Evolutionary conservation across 495 filamentous ascomycete genomes (phyloP).

Genomic region (Annulohypoxylon nitens): DNA sequence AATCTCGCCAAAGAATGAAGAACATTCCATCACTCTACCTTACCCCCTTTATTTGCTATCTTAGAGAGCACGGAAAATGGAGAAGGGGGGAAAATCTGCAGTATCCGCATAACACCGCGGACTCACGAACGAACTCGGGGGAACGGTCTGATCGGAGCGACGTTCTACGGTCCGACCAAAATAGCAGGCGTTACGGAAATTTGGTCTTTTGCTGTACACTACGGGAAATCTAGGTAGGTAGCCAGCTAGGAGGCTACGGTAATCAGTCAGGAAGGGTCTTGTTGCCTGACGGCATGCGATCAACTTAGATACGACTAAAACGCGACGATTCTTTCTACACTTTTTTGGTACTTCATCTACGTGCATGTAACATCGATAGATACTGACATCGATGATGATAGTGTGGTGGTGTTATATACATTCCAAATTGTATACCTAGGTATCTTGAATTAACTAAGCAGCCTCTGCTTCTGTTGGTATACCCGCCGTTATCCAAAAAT

Average conservation of each 20-base stretch:
- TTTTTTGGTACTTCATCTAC: background rate
- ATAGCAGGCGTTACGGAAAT: conserved; percentile 2
- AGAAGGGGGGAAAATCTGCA: background rate
- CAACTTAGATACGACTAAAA: background rate
- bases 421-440: background rate
- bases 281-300: background rate
- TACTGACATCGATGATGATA: background rate
- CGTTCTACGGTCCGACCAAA: background rate
- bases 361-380: background rate
- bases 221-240: background rate
- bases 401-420: background rate
- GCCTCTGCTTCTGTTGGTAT: background rate
- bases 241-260: background rate
- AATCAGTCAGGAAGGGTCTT: conserved; percentile 2
- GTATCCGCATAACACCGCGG: background rate
- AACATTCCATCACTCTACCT: background rate
- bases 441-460: background rate
- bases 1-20: background rate
- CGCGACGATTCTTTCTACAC: background rate
- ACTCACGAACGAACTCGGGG: background rate
- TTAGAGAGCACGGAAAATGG: background rate
- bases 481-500: conserved; percentile 13
- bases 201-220: background rate
- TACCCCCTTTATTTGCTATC: background rate
- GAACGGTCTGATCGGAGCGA: background rate